Evolutionary conservation across 441 rosid species (phyloP).

Genomic region (Corymbia citriodora): DNA sequence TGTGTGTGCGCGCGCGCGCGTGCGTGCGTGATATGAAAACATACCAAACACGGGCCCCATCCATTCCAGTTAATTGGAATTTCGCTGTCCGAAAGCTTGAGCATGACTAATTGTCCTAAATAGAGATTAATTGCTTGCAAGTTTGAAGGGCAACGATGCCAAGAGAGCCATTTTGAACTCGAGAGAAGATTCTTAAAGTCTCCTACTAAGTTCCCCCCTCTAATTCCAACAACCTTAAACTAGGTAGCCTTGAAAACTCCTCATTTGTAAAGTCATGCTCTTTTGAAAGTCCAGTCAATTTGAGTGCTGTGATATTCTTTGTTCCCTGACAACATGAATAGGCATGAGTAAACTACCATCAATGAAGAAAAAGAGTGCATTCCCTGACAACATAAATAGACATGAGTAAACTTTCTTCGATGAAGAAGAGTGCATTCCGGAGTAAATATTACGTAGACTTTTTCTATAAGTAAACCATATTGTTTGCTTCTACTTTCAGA

Average conservation of each 20-base stretch:
- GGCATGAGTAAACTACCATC: background rate
- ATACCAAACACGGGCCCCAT: background rate
- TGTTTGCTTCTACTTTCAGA: background rate
- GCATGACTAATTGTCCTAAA: background rate
- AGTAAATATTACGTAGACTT: background rate
- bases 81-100: background rate
- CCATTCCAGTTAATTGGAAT: background rate
- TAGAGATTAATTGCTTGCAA: background rate
- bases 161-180: background rate
- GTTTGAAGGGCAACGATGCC: background rate
- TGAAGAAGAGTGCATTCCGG: background rate
- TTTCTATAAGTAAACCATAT: background rate
- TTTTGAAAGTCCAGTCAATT: background rate
- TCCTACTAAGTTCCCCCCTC: background rate
- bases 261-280: background rate
- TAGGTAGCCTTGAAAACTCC: background rate
- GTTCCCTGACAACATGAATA: background rate
- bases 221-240: background rate
- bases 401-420: background rate
- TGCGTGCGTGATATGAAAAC: background rate
- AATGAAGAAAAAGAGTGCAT: background rate
- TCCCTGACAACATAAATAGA: background rate
- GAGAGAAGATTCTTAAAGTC: background rate
- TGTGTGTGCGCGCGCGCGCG: no score
- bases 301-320: background rate